Base-by-base conservation (phyloP, 1,284 basidiomycete species). In the Cryptococcus amylolentus region DNA sequence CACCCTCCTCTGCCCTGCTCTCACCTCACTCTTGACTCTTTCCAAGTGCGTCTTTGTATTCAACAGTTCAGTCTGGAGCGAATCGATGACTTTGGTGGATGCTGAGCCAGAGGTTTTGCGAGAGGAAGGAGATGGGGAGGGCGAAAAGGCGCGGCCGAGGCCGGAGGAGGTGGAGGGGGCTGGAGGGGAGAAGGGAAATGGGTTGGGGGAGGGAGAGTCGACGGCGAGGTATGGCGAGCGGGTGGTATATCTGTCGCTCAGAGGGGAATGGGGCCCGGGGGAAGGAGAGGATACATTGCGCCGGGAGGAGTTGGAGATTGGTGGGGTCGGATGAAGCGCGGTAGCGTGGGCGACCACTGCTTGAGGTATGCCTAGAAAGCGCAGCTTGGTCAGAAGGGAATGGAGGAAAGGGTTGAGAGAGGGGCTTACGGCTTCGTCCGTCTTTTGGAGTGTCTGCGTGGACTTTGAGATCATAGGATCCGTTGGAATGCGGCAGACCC, bases 11-110 rank as follows among this genome's bases (percentile, higher is more conserved):
- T 68, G 66, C 51, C 65, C 61, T 42, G 62, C 65, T 47, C 71
- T 62, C 2, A 71, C 55, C 42, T 77, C 73, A 49, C 58, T 57
- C 45, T 69, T 69, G 26, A 70, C 60, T 37, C 67, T 69, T 23
- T 76, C 75, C n/a, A 71, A 50, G 46, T 72, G 70, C 2, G 60
- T 63, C 42, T 61, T 70, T 0, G 63, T 53, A 50, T 65, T 62
- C 16, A 69, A 51, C 9, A 75, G 54, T 38, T 77, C 74, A 14
- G 66, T 70, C 52, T 77, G 75, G 18, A 77, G 57, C 3, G 56
- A 62, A 50, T 75, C 72, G 28, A 77, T 76, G 37, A 77, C 72
- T 35, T 61, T 61, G 13, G 71, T 69, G 46, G 67, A 72, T 2
- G 66, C 58, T 3, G 67, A 62, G 35, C 55, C 49, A 28, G 27